Percentiles rank a stretch among this genome's conserved stretches.
Conservation (phyloP, 78 protist species). For the Tieghemostelium lacteum region DNA sequence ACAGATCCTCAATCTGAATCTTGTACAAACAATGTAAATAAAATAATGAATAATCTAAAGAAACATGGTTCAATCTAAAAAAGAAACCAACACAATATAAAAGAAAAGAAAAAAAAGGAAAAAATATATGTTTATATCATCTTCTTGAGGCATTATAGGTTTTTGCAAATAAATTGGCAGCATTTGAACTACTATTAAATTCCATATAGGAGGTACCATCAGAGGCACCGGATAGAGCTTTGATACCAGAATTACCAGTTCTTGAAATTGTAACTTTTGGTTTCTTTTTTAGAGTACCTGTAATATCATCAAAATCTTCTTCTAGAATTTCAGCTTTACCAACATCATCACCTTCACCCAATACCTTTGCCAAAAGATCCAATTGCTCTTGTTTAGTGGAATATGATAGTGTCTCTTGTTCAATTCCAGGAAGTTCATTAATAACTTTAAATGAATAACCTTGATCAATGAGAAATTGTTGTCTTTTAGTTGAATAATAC, state of each 20-base stretch:
- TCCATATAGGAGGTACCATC: conserved; percentile 53
- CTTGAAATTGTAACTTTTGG: conserved; percentile 15
- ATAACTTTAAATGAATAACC: conserved; percentile 90
- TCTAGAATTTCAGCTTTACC: conserved; percentile 51
- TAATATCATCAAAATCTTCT: conserved; percentile 80
- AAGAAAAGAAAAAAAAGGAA: no score
- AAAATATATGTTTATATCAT: no score
- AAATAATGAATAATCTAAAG: background rate
- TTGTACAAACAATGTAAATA: background rate
- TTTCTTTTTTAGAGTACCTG: background rate
- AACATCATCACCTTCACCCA: conserved; percentile 64
- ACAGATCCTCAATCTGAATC: background rate
- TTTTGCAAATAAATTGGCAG: no score
- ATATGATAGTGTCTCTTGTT: conserved; percentile 7
- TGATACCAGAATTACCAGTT: conserved; percentile 16
- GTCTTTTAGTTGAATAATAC: conserved; percentile 95
- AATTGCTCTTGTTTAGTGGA: conserved; percentile 61
- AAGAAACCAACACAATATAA: no score
- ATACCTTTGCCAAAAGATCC: conserved; percentile 31
- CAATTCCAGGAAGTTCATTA: conserved; percentile 57
- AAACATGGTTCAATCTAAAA: no score
- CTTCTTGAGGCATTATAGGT: no score
- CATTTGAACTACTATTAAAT: conserved; percentile 14
- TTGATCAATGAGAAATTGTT: conserved; percentile 98
- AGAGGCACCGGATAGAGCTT: conserved; percentile 23